phyloP scores from a whole-genome alignment of 371 early-diverging fungal genomes.

The Mucor velutinosus region DNA sequence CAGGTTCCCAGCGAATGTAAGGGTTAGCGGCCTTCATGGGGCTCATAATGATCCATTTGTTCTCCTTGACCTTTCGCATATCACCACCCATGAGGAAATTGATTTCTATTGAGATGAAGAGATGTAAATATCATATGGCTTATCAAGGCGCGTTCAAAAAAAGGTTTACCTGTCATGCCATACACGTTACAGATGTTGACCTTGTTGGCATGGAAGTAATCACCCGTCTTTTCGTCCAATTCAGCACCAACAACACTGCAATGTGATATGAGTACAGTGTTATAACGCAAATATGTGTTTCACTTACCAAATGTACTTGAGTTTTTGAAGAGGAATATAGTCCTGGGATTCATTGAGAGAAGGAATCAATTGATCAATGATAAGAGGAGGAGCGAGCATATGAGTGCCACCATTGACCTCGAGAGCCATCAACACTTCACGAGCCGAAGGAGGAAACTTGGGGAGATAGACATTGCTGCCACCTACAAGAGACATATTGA shows the following conservation, averaged over 20 bases:
- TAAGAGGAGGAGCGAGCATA: conserved; percentile 10
- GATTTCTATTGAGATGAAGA: too few species aligned
- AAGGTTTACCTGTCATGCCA: conserved; percentile 12
- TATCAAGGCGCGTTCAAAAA: too few species aligned
- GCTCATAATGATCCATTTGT: conserved; percentile 3
- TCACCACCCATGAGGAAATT: too few species aligned
- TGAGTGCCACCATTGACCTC: neutral
- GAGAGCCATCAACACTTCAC: conserved; percentile 2
- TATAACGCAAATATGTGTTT: neutral
- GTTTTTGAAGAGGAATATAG: neutral
- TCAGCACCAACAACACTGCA: conserved; percentile 83
- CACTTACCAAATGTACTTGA: too few species aligned
- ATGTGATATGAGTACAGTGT: conserved; percentile 22
- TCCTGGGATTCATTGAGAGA: conserved; percentile 14
- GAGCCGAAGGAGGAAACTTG: conserved; percentile 8
- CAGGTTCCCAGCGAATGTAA: too few species aligned
- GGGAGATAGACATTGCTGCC: conserved; percentile 14
- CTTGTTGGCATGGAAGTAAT: conserved; percentile 9
- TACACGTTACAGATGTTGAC: conserved; percentile 12
- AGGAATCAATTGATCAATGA: conserved; percentile 16
- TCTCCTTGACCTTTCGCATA: too few species aligned
- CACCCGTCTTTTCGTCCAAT: conserved; percentile 33
- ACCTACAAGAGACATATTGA: conserved; percentile 4
- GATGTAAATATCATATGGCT: too few species aligned
- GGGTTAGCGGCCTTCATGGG: neutral